Conservation (phyloP, 2,329 filamentous ascomycete genomes). For the Sordariomycetes sp. region DNA sequence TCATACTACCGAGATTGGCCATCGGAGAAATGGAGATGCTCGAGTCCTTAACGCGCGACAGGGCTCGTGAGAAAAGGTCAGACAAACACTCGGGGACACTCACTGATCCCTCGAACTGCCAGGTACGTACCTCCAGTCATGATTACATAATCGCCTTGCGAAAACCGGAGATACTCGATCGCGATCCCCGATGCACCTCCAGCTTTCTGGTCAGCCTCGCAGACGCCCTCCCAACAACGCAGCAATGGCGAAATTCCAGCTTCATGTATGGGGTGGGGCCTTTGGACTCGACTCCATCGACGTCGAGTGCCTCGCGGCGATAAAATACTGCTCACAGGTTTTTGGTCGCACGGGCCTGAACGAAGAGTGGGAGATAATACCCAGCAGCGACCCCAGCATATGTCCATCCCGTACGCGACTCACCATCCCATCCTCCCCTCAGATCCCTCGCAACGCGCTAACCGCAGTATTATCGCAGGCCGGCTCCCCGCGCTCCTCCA, state of each 20-base stretch:
- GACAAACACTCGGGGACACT: no score
- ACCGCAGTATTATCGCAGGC: conserved; percentile 21
- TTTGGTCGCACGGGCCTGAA: conserved; percentile 1
- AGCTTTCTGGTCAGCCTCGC: not conserved
- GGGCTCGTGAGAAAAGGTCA: no score
- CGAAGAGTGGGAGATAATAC: conserved; percentile 50
- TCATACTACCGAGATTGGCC: no score
- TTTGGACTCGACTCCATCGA: conserved; percentile 86
- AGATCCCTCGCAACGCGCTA: not conserved
- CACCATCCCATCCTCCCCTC: not conserved
- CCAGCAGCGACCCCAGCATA: conserved; percentile 58
- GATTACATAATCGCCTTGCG: not conserved
- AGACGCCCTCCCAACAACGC: not conserved
- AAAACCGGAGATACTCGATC: not conserved
- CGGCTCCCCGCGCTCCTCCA: conserved; percentile 41
- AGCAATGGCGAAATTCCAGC: conserved; percentile 27
- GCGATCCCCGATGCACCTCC: not conserved
- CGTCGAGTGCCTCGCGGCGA: conserved; percentile 72
- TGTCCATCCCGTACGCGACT: conserved; percentile 53
- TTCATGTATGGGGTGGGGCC: conserved; percentile 84
- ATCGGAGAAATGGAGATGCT: no score
- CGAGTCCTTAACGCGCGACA: no score
- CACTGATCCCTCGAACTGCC: no score
- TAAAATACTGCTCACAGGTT: conserved; percentile 54
- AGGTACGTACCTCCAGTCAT: not conserved